These are phyloP conservation scores for Lasiodiplodia sp. DNA, from an alignment of 2,329 filamentous ascomycete genomes.

Conservation along the genomic window DNA sequence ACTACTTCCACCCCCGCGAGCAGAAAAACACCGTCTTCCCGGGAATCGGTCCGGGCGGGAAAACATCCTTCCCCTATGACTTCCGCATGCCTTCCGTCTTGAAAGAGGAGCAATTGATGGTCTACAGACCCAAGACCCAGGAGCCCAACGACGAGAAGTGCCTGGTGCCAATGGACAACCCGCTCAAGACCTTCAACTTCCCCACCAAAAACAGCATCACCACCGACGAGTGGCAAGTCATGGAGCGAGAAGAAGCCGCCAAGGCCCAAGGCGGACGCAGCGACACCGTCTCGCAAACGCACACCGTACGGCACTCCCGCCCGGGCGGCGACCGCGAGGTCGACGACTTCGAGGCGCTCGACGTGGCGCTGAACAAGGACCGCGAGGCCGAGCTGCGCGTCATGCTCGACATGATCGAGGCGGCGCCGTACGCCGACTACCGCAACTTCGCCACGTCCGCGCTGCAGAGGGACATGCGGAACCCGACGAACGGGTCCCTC, in stretches of 20 bases:
- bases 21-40: neutral
- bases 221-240: neutral
- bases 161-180: neutral
- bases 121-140: neutral
- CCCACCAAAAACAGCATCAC: neutral
- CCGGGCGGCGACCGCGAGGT: neutral
- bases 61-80: neutral
- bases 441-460: neutral
- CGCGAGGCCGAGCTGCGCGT: neutral
- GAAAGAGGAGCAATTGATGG: neutral
- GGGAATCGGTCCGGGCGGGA: neutral
- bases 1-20: neutral
- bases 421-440: neutral
- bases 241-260: neutral
- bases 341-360: neutral
- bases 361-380: neutral
- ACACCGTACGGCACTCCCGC: neutral
- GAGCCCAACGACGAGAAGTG: neutral
- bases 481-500: neutral
- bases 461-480: neutral
- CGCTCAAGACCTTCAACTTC: neutral
- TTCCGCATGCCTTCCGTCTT: neutral
- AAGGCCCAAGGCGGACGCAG: neutral
- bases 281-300: neutral
- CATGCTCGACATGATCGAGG: neutral